Percentiles rank a stretch among this genome's conserved stretches.
These are phyloP conservation scores for Ophiostoma angusticollis DNA, from an alignment of 2,329 filamentous ascomycete genomes.

Conservation along the genomic window DNA sequence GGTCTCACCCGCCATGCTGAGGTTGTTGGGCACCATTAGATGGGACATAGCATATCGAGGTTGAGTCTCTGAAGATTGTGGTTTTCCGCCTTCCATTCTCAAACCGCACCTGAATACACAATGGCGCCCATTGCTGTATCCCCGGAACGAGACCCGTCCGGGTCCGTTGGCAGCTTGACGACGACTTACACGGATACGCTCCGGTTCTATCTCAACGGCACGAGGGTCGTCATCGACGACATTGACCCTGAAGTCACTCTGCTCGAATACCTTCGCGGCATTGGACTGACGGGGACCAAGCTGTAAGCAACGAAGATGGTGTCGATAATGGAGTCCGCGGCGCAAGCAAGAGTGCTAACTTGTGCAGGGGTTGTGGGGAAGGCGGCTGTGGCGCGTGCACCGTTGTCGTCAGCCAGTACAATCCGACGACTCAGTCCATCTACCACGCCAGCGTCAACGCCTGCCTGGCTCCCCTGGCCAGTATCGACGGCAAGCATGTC, in stretches of 20 bases:
- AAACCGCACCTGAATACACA: background rate
- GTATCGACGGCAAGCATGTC: constrained; percentile 93
- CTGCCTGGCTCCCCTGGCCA: constrained; percentile 82
- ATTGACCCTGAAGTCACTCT: constrained; percentile 87
- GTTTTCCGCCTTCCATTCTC: too few relatives aligned
- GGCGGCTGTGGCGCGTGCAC: constrained; percentile 95
- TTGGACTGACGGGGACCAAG: constrained; percentile 91
- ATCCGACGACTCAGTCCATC: constrained; percentile 81
- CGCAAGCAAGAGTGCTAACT: background rate
- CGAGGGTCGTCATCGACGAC: constrained; percentile 70
- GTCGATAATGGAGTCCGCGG: too few relatives aligned
- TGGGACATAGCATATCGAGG: too few relatives aligned
- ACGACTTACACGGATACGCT: constrained; percentile 75
- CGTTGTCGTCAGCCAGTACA: constrained; percentile 85
- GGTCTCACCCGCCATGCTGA: too few relatives aligned
- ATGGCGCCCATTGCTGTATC: constrained; percentile 48
- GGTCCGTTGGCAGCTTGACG: constrained; percentile 43
- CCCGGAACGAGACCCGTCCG: constrained; percentile 28
- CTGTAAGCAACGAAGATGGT: too few relatives aligned
- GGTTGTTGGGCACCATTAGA: too few relatives aligned
- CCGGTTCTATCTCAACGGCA: constrained; percentile 90
- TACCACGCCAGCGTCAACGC: constrained; percentile 97
- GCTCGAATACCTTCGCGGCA: constrained; percentile 81
- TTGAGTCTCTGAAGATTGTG: too few relatives aligned
- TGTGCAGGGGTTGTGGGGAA: constrained; percentile 70